Conservation (phyloP, 2,329 filamentous ascomycete genomes). For the Grosmannia serpens region DNA sequence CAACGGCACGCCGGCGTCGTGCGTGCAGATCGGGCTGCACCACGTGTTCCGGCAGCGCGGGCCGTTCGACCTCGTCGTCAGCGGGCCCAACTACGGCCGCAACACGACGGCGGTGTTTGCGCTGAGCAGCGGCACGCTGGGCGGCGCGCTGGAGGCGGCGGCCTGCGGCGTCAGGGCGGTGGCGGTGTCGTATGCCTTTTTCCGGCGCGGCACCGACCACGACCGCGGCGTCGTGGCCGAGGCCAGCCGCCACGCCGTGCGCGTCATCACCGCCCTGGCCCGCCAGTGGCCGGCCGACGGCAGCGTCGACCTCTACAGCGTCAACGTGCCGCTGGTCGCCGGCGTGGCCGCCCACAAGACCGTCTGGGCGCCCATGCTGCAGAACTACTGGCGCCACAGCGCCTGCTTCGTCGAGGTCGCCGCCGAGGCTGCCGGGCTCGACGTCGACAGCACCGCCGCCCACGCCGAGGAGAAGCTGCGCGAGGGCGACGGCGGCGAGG, state of each 20-base stretch:
- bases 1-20: slow-evolving; percentile 70
- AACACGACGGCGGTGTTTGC: slow-evolving; percentile 75
- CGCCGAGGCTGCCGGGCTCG: not conserved
- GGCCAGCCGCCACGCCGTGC: slow-evolving; percentile 62
- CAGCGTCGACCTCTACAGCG: slow-evolving; percentile 71
- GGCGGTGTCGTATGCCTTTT: slow-evolving; percentile 85
- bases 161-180: slow-evolving; percentile 60
- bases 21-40: slow-evolving; percentile 71
- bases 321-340: slow-evolving; percentile 80
- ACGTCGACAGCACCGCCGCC: slow-evolving; percentile 33
- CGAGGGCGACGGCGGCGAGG: slow-evolving; percentile 44
- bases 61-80: slow-evolving; percentile 65
- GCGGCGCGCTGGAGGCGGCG: slow-evolving; percentile 66
- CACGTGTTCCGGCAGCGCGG: slow-evolving; percentile 66
- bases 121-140: slow-evolving; percentile 65
- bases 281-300: slow-evolving; percentile 58
- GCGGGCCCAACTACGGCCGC: slow-evolving; percentile 72
- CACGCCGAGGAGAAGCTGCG: slow-evolving; percentile 62
- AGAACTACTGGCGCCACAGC: slow-evolving; percentile 80
- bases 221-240: slow-evolving; percentile 70
- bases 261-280: slow-evolving; percentile 67
- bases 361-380: slow-evolving; percentile 74
- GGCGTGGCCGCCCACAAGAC: slow-evolving; percentile 61
- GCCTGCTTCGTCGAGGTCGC: slow-evolving; percentile 70
- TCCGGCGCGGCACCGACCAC: slow-evolving; percentile 56